Base-by-base conservation (phyloP, 2,329 filamentous ascomycete genomes). In the Davidsoniella australis region DNA sequence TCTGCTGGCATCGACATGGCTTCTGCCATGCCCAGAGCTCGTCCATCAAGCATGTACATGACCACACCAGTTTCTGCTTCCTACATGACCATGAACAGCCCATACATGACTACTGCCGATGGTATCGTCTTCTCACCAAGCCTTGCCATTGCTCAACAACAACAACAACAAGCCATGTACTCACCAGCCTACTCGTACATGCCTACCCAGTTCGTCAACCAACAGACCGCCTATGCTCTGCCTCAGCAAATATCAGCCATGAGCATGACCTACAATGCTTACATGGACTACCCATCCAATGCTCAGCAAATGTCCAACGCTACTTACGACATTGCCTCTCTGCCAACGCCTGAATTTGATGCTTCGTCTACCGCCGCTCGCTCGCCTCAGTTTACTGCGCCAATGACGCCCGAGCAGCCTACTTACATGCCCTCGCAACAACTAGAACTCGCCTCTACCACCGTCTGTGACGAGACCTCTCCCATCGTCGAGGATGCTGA, bases 401-500 rank as follows among this genome's bases (percentile, higher is more conserved):
- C 47, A 5, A 14, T 48, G 29, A 48, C 47, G 5, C 47, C 47
- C 14, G 47, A 42, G 40, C 47, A 48, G 29, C 44, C 18, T 46
- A 37, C 29, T 33, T 10, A 37, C 18, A 5, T 33, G 29, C 29
- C 23, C 36, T n/a, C 18, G 37, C 10, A 44, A 44, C 16, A n/a
- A 26, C 14, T 41, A 7, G 12, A 18, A 10, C 2, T 20, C 10
- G 43, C 20, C 10, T 36, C 39, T n/a, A 20, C 38, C 14, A 26
- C 20, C 37, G 26, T 18, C 43, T 18, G 17, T 12, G 26, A 33
- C 14, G 16, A 14, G 42, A 6, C n/a, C 24, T 16, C 42, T 5
- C 8, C 7, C 7, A 37, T 41, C 8, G 41, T 75, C 20, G 69
- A 72, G 29, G 69, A 75, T 38, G 68, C 74, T 44, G 75, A 76